phyloP scores from a whole-genome alignment of 208 protist genomes.

The Dictyostelium gargantuum region DNA sequence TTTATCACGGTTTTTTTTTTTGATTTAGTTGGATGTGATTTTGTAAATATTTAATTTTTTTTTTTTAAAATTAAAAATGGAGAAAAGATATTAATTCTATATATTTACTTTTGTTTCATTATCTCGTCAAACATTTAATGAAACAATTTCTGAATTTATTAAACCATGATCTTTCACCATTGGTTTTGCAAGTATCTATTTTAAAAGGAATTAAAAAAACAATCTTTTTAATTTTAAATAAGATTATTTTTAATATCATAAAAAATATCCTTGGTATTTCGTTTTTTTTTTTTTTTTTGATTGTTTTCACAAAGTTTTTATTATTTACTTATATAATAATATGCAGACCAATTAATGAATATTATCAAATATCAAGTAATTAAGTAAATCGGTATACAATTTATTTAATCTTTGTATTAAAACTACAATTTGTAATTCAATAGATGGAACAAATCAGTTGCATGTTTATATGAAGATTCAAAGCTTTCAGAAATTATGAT shows the following conservation, averaged over 20 bases:
- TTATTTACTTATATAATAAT: no score
- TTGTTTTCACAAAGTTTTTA: no score
- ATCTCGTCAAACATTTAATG: not conserved
- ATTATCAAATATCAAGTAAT: not conserved
- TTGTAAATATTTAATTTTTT: not conserved
- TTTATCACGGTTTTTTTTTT: no score
- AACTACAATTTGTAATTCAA: not conserved
- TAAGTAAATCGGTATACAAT: not conserved
- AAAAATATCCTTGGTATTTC: no score
- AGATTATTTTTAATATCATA: no score
- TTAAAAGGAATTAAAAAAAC: no score
- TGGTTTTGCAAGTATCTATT: not conserved
- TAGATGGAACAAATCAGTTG: not conserved
- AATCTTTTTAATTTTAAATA: no score
- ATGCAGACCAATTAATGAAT: not conserved
- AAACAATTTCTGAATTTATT: not conserved
- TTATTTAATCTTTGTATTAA: not conserved
- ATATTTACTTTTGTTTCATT: not conserved
- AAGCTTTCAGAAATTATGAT: no score
- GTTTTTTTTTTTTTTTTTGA: no score
- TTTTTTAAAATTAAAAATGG: no score
- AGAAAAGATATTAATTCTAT: not conserved
- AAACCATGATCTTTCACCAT: not conserved
- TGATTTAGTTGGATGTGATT: no score
- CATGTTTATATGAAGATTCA: no score